Evolutionary conservation across 352 stramenopile species (phyloP).

Genomic region (Pilasporangium apinafurcum): DNA sequence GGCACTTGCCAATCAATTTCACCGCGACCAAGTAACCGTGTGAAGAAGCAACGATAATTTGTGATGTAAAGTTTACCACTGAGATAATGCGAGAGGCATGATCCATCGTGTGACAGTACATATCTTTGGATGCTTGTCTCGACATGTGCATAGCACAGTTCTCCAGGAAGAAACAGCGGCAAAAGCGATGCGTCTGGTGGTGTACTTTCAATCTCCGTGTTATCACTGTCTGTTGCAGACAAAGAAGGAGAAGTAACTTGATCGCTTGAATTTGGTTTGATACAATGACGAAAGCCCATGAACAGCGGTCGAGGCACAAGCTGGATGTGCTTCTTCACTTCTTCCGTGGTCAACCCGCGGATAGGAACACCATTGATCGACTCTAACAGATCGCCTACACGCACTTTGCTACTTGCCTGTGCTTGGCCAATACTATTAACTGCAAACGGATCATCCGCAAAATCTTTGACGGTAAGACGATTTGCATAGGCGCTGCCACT

Average conservation of each 20-base stretch:
- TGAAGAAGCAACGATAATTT: conserved; percentile 83
- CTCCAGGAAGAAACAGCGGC: conserved; percentile 52
- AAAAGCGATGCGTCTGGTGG: conserved; percentile 1
- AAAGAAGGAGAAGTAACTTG: conserved; percentile 6
- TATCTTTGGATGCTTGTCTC: conserved; percentile 64
- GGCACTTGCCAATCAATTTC: conserved; percentile 75
- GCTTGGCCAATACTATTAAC: conserved; percentile 40
- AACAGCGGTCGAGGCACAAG: conserved; percentile 57
- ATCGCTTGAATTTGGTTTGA: conserved; percentile 3
- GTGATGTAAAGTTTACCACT: conserved; percentile 76
- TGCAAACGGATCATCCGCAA: conserved; percentile 29
- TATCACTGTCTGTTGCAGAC: background rate
- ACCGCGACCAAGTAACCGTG: conserved; percentile 27
- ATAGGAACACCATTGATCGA: conserved; percentile 82
- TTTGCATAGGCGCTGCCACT: conserved; percentile 38
- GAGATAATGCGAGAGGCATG: conserved; percentile 63
- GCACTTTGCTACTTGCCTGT: conserved; percentile 50
- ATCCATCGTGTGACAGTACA: conserved; percentile 54
- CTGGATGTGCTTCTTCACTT: conserved; percentile 74
- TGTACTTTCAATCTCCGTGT: background rate
- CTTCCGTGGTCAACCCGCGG: conserved; percentile 59
- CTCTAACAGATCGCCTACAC: conserved; percentile 59
- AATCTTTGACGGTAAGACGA: conserved; percentile 71
- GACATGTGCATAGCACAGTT: conserved; percentile 76
- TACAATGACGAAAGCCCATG: conserved; percentile 63